Percentiles rank a stretch among this genome's conserved stretches.
Evolutionary conservation across 1,284 basidiomycete genomes (phyloP).

Genomic region (Irpex lacteus): DNA sequence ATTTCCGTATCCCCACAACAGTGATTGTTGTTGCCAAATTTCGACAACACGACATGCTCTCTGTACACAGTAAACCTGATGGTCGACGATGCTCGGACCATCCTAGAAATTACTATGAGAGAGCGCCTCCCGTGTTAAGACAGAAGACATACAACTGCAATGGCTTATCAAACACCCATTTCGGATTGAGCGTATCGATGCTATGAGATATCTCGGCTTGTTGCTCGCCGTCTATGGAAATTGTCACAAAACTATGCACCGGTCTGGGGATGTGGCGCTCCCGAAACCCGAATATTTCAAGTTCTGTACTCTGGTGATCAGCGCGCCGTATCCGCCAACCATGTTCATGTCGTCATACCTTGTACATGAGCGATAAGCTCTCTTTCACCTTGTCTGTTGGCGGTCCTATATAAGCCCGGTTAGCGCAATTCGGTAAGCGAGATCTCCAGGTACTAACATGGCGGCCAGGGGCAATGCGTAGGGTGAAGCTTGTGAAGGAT

Average conservation of each 20-base stretch:
- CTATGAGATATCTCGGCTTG: constrained; percentile 4
- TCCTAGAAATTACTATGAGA: background rate
- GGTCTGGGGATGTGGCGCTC: constrained; percentile 6
- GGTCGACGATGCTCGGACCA: constrained; percentile 10
- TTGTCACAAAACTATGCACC: constrained; percentile 9
- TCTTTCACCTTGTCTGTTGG: background rate
- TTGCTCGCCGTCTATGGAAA: constrained; percentile 13
- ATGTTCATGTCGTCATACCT: background rate
- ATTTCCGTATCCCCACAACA: constrained; percentile 4
- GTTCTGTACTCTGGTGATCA: background rate
- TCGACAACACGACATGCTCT: background rate
- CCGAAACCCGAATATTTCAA: constrained; percentile 1
- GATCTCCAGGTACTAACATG: background rate
- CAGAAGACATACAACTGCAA: constrained; percentile 2
- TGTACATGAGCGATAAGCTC: constrained; percentile 2
- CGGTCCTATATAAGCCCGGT: background rate
- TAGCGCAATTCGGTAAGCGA: background rate
- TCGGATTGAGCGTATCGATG: constrained; percentile 1
- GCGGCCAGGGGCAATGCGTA: background rate
- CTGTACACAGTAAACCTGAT: constrained; percentile 11
- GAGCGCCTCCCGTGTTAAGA: background rate
- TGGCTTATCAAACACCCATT: constrained; percentile 4
- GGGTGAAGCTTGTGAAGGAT: background rate
- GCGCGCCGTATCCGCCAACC: background rate
- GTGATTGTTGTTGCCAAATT: constrained; percentile 9